Base-by-base conservation (phyloP, 768 basidiomycete genomes). In the Panaeolus cyanescens region DNA sequence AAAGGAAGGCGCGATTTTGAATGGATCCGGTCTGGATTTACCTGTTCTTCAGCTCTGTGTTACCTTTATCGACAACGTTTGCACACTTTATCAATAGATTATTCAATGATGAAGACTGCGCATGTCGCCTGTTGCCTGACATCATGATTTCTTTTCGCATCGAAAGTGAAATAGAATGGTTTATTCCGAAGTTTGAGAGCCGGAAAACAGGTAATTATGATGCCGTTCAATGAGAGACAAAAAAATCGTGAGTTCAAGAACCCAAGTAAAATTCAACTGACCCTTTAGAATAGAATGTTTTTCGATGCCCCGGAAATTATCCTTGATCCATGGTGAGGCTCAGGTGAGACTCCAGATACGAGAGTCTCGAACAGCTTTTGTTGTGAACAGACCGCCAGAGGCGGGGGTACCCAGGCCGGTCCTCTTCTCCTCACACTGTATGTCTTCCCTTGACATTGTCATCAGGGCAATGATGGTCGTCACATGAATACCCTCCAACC, bases 151-250 rank as follows among this genome's bases (percentile, higher is more conserved):
- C 45, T 25, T 40, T 50, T 50, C 45, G 25, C 45, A 28, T 50
- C 45, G 45, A 50, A 50, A 50, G 45, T 50, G 25, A 50, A 50
- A 50, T 50, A 50, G 45, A 50, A 50, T n/a, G 30, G 45, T 15
- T 50, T 28, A 50, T 50, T 50, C 45, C 45, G 45, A 50, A 13
- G 10, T 15, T 25, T 22, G 1, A 50, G 45, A 13, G 25, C 45
- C 25, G 25, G 45, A 50, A 20, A 12, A n/a, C 45, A 28, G 25
- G 22, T 1, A 22, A 25, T 50, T 10, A 28, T 15, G 4, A n/a
- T 50, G 25, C 45, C 45, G 45, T 50, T 25, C 15, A 50, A 50
- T 50, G 45, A 50, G 15, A 28, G 30, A 28, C 25, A 34, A 7
- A 50, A 4, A 13, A n/a, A 40, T 20, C 12, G 10, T 50, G 45